Base-by-base conservation (phyloP, 2,329 filamentous ascomycete species). In the Calonectria ilicicola region DNA sequence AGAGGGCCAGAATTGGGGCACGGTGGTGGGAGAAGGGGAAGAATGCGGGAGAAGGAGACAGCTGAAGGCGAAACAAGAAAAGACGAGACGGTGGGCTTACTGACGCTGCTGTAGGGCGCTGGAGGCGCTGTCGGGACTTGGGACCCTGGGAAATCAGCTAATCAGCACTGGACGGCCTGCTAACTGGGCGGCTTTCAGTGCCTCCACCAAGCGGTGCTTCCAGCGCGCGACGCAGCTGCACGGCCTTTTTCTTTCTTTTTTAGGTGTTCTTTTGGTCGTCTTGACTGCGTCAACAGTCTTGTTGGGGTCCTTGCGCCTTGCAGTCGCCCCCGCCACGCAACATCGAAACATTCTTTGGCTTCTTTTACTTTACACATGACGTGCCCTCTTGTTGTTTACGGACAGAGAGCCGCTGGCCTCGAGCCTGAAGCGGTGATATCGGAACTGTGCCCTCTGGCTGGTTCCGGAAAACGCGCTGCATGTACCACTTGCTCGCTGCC, bases 1-100 rank as follows among this genome's bases (percentile, higher is more conserved):
- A 62, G 67, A 74, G 73, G 65, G 75, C 70, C 71, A 73, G 76
- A 72, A 77, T 72, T 72, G 76, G 75, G 64, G 47, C 49, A 46
- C n/a, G 56, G 72, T 74, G 65, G 72, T 77, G 74, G 63, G 74
- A 74, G 70, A 58, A 72, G 53, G 56, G 72, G 63, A 76, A 65
- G 74, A 73, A 75, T 78, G 73, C 74, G 70, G 73, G 51, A 74
- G 53, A 65, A 67, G 66, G 69, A 65, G 65, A 60, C 49, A 67
- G 74, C 53, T 62, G 72, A 67, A 76, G 60, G 56, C 60, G 66
- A 65, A 63, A 68, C 64, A 76, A 74, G 75, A 68, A 42, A 51
- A 49, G 42, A 62, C 53, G 66, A 68, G 56, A 68, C 56, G 44
- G 65, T 51, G 49, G 62, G 40, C 46, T 65, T 47, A n/a, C 27